Conservation (phyloP, 495 filamentous ascomycete species). For the Amphirosellinia nigrospora region DNA sequence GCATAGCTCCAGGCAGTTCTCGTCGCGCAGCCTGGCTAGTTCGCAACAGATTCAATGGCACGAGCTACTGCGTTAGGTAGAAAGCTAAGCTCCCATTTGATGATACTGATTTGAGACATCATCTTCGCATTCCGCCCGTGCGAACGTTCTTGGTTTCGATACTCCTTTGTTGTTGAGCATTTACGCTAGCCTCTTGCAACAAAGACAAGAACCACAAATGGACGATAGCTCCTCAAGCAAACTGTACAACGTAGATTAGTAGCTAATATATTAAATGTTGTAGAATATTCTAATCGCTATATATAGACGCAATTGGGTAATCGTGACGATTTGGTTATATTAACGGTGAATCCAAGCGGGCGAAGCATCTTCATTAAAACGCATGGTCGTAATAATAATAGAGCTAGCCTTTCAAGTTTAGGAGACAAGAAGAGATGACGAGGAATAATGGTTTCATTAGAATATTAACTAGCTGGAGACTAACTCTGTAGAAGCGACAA, state of each 20-base stretch:
- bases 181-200: slow-evolving; percentile 2
- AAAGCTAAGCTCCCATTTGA: neutral
- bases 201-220: neutral
- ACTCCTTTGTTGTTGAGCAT: neutral
- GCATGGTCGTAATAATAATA: neutral
- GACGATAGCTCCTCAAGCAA: neutral
- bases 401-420: neutral
- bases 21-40: neutral
- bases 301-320: neutral
- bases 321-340: neutral
- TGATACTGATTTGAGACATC: neutral
- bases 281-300: neutral
- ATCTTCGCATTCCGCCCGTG: neutral
- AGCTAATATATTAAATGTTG: neutral
- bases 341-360: too few species aligned
- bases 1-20: neutral
- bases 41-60: neutral
- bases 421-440: neutral
- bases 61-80: neutral
- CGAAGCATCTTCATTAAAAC: neutral
- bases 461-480: slow-evolving; percentile 9
- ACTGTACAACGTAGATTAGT: neutral
- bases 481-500: neutral
- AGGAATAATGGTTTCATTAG: neutral
- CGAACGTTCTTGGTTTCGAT: neutral